phyloP scores from a whole-genome alignment of 2,329 filamentous ascomycete species.

The Ilyonectria sp. region DNA sequence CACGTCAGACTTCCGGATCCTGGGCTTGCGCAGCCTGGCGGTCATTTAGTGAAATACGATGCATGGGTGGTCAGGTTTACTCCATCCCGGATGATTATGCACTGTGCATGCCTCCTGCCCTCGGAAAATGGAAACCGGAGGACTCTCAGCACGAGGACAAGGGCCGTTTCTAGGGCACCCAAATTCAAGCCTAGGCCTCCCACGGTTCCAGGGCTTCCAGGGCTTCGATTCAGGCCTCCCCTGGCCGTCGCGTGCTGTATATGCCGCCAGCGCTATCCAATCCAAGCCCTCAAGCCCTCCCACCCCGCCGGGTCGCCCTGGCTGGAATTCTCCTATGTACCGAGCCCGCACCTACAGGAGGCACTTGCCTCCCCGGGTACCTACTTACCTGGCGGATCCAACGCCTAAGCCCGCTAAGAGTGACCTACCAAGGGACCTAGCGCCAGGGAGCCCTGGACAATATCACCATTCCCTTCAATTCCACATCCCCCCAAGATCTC shows the following conservation, averaged over 20 bases:
- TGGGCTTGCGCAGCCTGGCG: background rate
- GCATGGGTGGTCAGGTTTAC: background rate
- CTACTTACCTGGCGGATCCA: conserved; percentile 5
- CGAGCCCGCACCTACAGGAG: conserved; percentile 1
- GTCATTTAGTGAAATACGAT: background rate
- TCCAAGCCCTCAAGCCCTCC: conserved; percentile 18
- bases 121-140: conserved; percentile 1
- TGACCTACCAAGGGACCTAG: conserved; percentile 3
- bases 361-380: conserved; percentile 10
- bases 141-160: background rate
- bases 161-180: background rate
- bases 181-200: conserved; percentile 4
- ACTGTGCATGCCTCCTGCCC: conserved; percentile 9
- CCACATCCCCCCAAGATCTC: conserved; percentile 16
- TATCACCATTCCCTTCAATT: conserved; percentile 32
- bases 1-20: background rate
- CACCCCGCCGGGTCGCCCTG: conserved; percentile 13
- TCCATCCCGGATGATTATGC: background rate
- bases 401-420: background rate
- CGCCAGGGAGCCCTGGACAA: conserved; percentile 7
- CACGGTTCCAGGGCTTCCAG: conserved; percentile 3
- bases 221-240: conserved; percentile 10
- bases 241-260: conserved; percentile 8
- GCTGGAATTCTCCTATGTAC: conserved; percentile 16
- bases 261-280: conserved; percentile 13